Evolutionary conservation across 1,284 basidiomycete genomes (phyloP), one percentile per base, ranked within the genome.

Genomic region (Pseudozyma thailandica): DNA sequence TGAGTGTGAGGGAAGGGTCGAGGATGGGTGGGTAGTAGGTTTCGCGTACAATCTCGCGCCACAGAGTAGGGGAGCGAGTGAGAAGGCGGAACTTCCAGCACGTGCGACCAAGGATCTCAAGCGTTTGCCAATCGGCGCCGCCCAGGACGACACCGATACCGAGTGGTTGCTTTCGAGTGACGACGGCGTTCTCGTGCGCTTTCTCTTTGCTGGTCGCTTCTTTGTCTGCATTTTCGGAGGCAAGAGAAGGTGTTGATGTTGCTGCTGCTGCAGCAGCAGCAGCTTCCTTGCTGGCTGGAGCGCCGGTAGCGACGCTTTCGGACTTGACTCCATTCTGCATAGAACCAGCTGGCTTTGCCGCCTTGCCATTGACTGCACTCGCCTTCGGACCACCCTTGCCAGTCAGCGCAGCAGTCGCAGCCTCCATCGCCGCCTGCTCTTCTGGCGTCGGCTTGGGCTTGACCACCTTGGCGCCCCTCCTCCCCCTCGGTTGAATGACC

Each of bases 11-110:
- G 1, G 45, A 7, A 4, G 58, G 49, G 20, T 73, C 59, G 45
- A 76, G 56, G 43, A 74, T 68, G 39, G 74, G 77, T 15, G 72
- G 69, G 27, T 55, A 69, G 57, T 77, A 82, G 26, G 79, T 78
- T 16, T 70, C 72, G 30, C 58, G 60, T 6, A 75, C 77, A 7
- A 82, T 75, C 27, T 57, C 58, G 12, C 59, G 69, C 80, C 80
- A 80, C 25, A 80, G 53, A n/a, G 60, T 57, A 37, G 66, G 51
- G 3, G 68, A 68, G 3, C 66, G 50, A n/a, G 77, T 78, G 13
- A 79, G 63, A 27, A 77, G 61, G 18, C 80, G 79, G 38, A 79
- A 68, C 51, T 75, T 80, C 75, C 75, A 76, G 49, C 79, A 80
- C 2, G 61, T 71, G 18, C 80, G 70, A 9, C 51, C 80, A 13